These are phyloP conservation scores for Penicillium hesseltinei DNA, from an alignment of 2,329 filamentous ascomycete species.

Conservation along the genomic window DNA sequence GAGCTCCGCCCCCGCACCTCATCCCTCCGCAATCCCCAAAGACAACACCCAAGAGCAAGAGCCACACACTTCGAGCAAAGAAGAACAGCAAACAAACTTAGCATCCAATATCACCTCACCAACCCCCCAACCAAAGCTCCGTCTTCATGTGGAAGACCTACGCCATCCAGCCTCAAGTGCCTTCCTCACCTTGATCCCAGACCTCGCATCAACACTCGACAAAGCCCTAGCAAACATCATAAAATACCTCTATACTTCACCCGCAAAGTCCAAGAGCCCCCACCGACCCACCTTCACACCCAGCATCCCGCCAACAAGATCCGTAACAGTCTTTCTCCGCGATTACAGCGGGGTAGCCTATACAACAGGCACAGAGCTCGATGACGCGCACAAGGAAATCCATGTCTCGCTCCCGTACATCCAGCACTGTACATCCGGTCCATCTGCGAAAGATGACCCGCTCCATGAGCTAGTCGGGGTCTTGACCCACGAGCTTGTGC, in stretches of 20 bases:
- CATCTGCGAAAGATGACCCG: slow-evolving; percentile 27
- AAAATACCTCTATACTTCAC: slow-evolving; percentile 63
- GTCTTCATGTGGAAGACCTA: slow-evolving; percentile 36
- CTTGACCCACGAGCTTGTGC: slow-evolving; percentile 87
- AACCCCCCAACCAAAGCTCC: slow-evolving; percentile 35
- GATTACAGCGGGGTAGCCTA: slow-evolving; percentile 84
- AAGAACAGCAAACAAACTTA: neutral
- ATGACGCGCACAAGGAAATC: slow-evolving; percentile 87
- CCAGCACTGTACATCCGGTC: slow-evolving; percentile 21
- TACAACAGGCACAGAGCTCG: slow-evolving; percentile 75
- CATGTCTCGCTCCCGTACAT: slow-evolving; percentile 82
- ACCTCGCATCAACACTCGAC: slow-evolving; percentile 58
- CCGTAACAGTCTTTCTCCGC: slow-evolving; percentile 78
- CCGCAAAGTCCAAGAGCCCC: slow-evolving; percentile 10
- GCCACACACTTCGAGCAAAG: neutral
- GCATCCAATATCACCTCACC: slow-evolving; percentile 3
- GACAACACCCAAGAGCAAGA: neutral
- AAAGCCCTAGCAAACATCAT: slow-evolving; percentile 67
- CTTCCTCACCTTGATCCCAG: slow-evolving; percentile 68
- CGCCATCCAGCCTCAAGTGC: slow-evolving; percentile 39
- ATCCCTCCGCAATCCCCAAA: slow-evolving; percentile 19
- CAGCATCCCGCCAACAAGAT: slow-evolving; percentile 66
- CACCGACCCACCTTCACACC: slow-evolving; percentile 28
- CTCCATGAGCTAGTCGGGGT: slow-evolving; percentile 73
- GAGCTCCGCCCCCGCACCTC: slow-evolving; percentile 6